Percentiles rank a stretch among this genome's conserved stretches.
phyloP scores from a whole-genome alignment of 2,329 filamentous ascomycete species.

The Phyllosticta citriasiana region DNA sequence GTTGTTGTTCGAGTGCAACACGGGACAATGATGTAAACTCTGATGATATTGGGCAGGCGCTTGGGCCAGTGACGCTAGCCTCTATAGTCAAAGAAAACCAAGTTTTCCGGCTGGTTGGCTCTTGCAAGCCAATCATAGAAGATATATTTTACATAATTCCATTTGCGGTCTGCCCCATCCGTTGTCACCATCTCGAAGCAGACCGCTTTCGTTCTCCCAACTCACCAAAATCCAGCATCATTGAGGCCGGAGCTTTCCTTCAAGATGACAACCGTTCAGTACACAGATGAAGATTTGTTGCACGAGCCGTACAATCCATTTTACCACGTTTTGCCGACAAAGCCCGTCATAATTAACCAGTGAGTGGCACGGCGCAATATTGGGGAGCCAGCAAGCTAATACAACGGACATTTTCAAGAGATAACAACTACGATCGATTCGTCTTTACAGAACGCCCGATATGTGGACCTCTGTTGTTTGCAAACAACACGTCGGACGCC shows the following conservation, averaged over 20 bases:
- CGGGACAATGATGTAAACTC: not conserved
- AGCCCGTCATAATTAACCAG: slow-evolving; percentile 39
- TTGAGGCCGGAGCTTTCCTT: not conserved
- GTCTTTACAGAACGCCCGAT: slow-evolving; percentile 54
- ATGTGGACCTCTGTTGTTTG: slow-evolving; percentile 59
- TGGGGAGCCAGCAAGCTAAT: not conserved
- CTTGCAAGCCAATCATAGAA: not conserved
- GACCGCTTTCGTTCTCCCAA: not conserved
- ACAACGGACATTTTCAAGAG: slow-evolving; percentile 17
- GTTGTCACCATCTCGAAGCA: no score
- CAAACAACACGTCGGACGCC: slow-evolving; percentile 64
- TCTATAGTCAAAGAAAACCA: not conserved
- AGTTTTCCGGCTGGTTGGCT: not conserved
- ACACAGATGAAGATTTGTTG: slow-evolving; percentile 3
- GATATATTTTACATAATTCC: not conserved
- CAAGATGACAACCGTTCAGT: not conserved
- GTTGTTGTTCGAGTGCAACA: not conserved
- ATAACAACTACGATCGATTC: slow-evolving; percentile 31
- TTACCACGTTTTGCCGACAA: slow-evolving; percentile 39
- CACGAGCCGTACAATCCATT: slow-evolving; percentile 40
- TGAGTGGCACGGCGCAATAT: slow-evolving; percentile 12
- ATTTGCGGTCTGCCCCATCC: not conserved
- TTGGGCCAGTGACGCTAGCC: not conserved
- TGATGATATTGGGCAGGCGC: not conserved
- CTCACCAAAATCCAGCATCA: not conserved